Evolutionary conservation across 441 rosid genomes (phyloP).

Genomic region (Pelargonium hybrid): DNA sequence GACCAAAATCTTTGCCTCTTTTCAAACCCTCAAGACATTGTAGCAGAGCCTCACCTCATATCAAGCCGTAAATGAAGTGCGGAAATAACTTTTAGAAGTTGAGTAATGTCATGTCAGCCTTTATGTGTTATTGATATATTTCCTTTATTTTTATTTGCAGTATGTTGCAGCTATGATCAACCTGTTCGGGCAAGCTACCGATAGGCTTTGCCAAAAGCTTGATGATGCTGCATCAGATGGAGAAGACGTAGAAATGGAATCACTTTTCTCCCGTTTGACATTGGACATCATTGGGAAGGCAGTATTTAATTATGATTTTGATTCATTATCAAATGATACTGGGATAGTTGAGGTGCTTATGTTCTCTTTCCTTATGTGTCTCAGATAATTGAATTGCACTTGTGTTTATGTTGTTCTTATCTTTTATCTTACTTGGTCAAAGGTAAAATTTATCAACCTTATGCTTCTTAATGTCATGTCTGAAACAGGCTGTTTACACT

Average conservation of each 20-base stretch:
- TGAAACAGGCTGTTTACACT: slow-evolving; percentile 74
- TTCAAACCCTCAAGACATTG: background rate
- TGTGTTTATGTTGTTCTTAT: background rate
- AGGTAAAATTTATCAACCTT: background rate
- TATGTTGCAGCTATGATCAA: slow-evolving; percentile 88
- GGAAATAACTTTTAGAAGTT: background rate
- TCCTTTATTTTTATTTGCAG: slow-evolving; percentile 30
- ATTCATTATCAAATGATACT: slow-evolving; percentile 79
- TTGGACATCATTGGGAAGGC: slow-evolving; percentile 93
- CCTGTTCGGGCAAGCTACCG: slow-evolving; percentile 80
- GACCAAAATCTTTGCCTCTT: background rate
- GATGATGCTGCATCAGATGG: slow-evolving; percentile 64
- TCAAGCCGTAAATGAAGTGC: background rate
- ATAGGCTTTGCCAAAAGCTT: slow-evolving; percentile 82
- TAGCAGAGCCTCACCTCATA: background rate
- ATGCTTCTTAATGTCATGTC: slow-evolving; percentile 16
- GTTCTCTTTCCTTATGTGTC: background rate
- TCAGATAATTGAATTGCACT: slow-evolving; percentile 12
- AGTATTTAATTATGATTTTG: slow-evolving; percentile 89
- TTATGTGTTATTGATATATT: slow-evolving; percentile 11
- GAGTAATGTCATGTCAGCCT: background rate
- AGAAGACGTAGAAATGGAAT: slow-evolving; percentile 92
- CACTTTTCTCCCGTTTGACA: slow-evolving; percentile 90
- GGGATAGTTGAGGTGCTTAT: slow-evolving; percentile 82
- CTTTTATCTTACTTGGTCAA: background rate